Base-by-base conservation (phyloP, 495 filamentous ascomycete genomes). In the Penicillium macrosclerotiorum region DNA sequence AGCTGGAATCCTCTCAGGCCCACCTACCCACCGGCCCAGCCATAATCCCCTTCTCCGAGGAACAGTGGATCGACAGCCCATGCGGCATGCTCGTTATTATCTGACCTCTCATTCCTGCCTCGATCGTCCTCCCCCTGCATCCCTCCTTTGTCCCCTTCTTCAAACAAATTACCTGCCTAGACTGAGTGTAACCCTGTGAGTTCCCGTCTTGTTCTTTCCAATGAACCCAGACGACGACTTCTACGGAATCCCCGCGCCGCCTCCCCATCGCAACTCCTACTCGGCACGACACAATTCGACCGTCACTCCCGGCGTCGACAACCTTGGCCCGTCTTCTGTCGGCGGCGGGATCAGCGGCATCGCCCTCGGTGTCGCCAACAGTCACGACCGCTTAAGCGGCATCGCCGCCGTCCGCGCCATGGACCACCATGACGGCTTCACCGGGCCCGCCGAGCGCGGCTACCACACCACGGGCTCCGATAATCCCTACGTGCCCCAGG, bases 311-410 rank as follows among this genome's bases (percentile, higher is more conserved):
- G 86, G 85, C 8, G 76, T 79, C 27, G 88, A 90, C 64, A 90
- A 91, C 57, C 78, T 89, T 41, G 79, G 86, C 34, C 79, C 83
- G 19, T 64, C 73, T 31, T 86, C 87, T 9, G 78, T 77, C 35
- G 88, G 88, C 42, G 88, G 88, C 22, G 88, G 88, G 19, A 85
- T 91, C 60, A 77, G 85, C 13, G 86, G 85, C 19, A 83, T 91
- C 43, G 86, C 88, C 36, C 69, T 82, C 51, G 86, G 78, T 37
- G 80, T 90, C 45, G 88, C 86, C 4, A 86, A 87, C 42, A 77
- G 75, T 22, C 81, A 89, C 66, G 76, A 83, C 50, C 71, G 86
- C 47, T 78, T 88, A 51, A 88, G 85, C 66, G 88, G 85, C 11
- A 45, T 87, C 37, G 78, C 90, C 52, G 86, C 87, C 24, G 68